A percentile compares a stretch with the other conserved stretches of the same genome.
These are phyloP conservation scores for Apostasia ramifera DNA, from an alignment of 106 monocot species.

Conservation along the genomic window DNA sequence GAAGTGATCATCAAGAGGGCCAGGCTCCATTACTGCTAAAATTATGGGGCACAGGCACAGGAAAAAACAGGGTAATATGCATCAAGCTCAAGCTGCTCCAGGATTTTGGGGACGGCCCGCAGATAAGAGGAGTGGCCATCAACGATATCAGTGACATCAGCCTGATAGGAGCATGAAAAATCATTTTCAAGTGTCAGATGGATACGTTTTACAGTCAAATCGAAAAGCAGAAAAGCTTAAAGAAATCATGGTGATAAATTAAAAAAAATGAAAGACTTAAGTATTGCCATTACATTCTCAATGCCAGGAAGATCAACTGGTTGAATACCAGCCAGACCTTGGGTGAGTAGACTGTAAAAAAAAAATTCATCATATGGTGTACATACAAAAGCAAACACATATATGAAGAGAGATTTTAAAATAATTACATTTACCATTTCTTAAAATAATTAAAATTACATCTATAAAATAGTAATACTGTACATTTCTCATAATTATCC, in stretches of 20 bases:
- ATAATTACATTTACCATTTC: too few species aligned
- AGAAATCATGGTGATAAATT: background rate
- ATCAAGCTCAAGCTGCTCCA: conserved; percentile 64
- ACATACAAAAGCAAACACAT: too few species aligned
- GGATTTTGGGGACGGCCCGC: conserved; percentile 25
- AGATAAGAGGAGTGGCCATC: conserved; percentile 70
- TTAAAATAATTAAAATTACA: too few species aligned
- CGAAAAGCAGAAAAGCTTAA: background rate
- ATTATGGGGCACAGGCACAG: background rate
- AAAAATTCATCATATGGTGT: background rate
- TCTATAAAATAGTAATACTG: too few species aligned
- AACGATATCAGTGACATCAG: conserved; percentile 59
- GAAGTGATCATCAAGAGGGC: background rate
- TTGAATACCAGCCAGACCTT: conserved; percentile 82
- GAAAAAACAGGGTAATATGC: conserved; percentile 45
- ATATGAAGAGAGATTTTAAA: too few species aligned
- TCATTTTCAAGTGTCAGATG: background rate
- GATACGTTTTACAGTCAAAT: too few species aligned
- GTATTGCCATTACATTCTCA: conserved; percentile 40
- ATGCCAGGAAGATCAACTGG: conserved; percentile 55
- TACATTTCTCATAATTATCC: too few species aligned
- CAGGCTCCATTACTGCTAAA: background rate
- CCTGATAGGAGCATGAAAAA: conserved; percentile 27
- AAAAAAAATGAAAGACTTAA: background rate
- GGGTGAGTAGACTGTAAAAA: conserved; percentile 53